These are phyloP conservation scores for Phytophthora constricta DNA, from an alignment of 352 stramenopile species.

Conservation along the genomic window DNA sequence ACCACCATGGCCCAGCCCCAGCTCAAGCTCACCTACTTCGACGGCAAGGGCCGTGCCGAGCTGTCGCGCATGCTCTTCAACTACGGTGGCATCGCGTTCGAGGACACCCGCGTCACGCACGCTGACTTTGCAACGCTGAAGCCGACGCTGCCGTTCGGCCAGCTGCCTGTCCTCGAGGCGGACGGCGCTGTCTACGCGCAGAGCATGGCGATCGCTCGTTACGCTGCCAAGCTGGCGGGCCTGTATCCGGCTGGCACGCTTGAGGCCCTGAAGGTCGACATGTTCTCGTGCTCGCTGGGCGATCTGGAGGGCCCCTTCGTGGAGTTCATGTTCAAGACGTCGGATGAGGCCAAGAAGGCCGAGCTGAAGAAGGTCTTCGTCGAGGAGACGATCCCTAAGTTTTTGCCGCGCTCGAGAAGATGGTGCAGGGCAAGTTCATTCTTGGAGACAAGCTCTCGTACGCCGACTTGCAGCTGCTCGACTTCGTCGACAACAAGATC, in stretches of 20 bases:
- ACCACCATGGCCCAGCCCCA: slow-evolving; percentile 30
- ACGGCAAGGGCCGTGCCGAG: slow-evolving; percentile 52
- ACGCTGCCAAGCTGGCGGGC: slow-evolving; percentile 45
- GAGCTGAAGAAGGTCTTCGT: slow-evolving; percentile 51
- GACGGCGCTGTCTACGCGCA: slow-evolving; percentile 45
- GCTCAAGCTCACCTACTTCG: slow-evolving; percentile 75
- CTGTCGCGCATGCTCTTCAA: slow-evolving; percentile 52
- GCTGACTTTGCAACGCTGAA: slow-evolving; percentile 46
- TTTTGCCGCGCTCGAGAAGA: slow-evolving; percentile 48
- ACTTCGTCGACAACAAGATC: slow-evolving; percentile 50
- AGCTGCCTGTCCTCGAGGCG: slow-evolving; percentile 47
- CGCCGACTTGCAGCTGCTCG: slow-evolving; percentile 53
- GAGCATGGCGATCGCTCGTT: slow-evolving; percentile 50
- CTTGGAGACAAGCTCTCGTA: slow-evolving; percentile 47
- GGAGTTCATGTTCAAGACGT: slow-evolving; percentile 34
- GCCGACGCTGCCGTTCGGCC: slow-evolving; percentile 44
- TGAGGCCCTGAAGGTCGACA: slow-evolving; percentile 38
- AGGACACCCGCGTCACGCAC: slow-evolving; percentile 34
- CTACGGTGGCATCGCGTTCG: slow-evolving; percentile 49
- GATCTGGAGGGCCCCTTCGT: slow-evolving; percentile 23
- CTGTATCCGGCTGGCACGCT: slow-evolving; percentile 41
- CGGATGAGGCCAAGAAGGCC: slow-evolving; percentile 46
- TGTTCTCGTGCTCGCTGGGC: slow-evolving; percentile 32
- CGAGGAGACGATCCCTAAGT: slow-evolving; percentile 45
- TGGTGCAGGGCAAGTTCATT: slow-evolving; percentile 61